Percentiles rank a stretch among this genome's conserved stretches.
These are phyloP conservation scores for Sarcodon aspratus DNA, from an alignment of 768 basidiomycete species.

Conservation along the genomic window DNA sequence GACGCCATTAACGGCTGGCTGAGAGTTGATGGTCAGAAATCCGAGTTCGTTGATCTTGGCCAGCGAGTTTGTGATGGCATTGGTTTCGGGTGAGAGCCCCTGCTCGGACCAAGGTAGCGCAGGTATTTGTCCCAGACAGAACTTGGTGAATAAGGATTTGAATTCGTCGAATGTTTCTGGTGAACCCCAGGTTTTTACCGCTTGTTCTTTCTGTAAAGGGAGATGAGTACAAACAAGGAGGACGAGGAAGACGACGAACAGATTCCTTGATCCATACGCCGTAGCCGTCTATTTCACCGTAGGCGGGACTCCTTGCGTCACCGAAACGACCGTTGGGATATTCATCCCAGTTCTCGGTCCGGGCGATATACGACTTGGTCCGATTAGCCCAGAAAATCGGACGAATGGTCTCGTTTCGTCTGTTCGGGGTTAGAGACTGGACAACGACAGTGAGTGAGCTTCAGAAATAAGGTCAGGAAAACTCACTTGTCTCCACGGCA, in stretches of 20 bases:
- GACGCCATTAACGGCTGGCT: constrained; percentile 89
- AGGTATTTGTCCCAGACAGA: constrained; percentile 62
- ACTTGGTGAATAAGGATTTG: constrained; percentile 63
- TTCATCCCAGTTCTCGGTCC: constrained; percentile 99
- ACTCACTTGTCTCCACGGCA: constrained; percentile 92
- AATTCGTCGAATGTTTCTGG: constrained; percentile 62
- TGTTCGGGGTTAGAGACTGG: constrained; percentile 84
- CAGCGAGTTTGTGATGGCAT: constrained; percentile 66
- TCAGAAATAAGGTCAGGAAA: neutral
- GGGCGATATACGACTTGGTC: constrained; percentile 86
- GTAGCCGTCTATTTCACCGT: constrained; percentile 95
- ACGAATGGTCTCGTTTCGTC: constrained; percentile 85
- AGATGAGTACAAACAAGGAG: neutral
- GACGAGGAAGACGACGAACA: constrained; percentile 26
- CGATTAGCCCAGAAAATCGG: constrained; percentile 99
- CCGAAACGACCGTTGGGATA: constrained; percentile 99
- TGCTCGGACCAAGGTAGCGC: constrained; percentile 96
- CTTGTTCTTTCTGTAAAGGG: constrained; percentile 65
- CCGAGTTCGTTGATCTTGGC: constrained; percentile 83
- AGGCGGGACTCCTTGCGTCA: constrained; percentile 94
- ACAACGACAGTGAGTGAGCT: constrained; percentile 5
- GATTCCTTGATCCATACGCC: constrained; percentile 88
- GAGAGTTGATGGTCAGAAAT: constrained; percentile 95
- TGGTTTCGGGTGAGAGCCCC: constrained; percentile 74
- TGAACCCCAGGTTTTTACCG: constrained; percentile 77